Percentiles rank a stretch among this genome's conserved stretches.
Conservation (phyloP, 371 early-diverging fungal genomes). For the Parasitella parasitica region DNA sequence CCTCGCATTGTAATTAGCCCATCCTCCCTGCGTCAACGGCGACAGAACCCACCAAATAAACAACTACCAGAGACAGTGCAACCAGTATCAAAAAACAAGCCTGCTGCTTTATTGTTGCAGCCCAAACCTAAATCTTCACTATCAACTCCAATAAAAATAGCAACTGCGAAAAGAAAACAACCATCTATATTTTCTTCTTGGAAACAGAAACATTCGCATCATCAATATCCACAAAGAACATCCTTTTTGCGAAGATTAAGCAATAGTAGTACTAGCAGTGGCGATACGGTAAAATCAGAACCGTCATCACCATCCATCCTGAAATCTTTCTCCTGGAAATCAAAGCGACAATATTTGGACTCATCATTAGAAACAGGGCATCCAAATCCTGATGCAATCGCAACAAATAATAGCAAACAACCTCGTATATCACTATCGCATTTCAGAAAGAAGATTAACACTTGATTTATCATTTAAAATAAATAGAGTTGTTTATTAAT, state of each 20-base stretch:
- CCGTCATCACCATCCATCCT: conserved; percentile 6
- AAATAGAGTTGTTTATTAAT: not conserved
- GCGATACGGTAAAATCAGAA: not conserved
- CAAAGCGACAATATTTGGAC: not conserved
- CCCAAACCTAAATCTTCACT: not conserved
- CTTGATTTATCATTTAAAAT: not conserved
- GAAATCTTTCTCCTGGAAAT: conserved; percentile 7
- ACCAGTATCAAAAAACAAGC: not conserved
- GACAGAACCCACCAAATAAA: not conserved
- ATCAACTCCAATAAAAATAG: too few species aligned
- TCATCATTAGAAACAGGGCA: not conserved
- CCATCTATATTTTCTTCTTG: not conserved
- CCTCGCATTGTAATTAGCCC: not conserved
- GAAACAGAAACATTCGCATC: not conserved
- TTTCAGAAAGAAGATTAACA: not conserved
- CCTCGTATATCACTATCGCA: not conserved
- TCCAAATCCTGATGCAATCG: not conserved
- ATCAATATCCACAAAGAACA: not conserved
- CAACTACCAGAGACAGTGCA: not conserved
- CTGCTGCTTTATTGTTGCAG: not conserved
- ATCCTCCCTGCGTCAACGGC: not conserved
- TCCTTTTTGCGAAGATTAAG: conserved; percentile 7
- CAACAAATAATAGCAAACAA: not conserved
- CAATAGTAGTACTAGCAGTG: not conserved
- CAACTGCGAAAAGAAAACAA: not conserved